Evolutionary conservation across 305 asterid genomes (phyloP).

Genomic region (Petunia hybrid): DNA sequence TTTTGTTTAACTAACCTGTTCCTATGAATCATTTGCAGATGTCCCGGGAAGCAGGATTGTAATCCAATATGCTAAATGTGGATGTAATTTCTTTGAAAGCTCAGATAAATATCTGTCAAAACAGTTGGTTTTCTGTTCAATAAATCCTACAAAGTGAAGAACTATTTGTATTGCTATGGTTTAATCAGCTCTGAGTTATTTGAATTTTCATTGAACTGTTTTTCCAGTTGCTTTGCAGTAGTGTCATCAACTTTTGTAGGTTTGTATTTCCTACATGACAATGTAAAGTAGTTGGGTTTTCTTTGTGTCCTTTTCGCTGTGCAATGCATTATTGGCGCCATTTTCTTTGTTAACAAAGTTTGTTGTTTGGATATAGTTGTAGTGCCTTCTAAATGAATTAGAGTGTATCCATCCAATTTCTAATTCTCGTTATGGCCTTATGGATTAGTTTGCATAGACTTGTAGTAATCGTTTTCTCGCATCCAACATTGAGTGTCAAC

Average conservation of each 20-base stretch:
- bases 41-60: background rate
- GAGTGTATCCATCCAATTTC: too few relatives aligned
- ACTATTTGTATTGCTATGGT: background rate
- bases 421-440: too few relatives aligned
- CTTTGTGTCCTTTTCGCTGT: too few relatives aligned
- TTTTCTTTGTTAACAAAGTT: too few relatives aligned
- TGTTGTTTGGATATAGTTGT: too few relatives aligned
- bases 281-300: too few relatives aligned
- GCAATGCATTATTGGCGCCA: too few relatives aligned
- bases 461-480: too few relatives aligned
- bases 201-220: background rate
- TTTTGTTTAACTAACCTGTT: background rate
- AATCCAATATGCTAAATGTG: background rate
- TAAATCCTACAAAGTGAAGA: slow-evolving; percentile 18
- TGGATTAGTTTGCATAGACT: too few relatives aligned
- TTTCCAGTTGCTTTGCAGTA: background rate
- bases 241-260: background rate
- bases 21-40: slow-evolving; percentile 19
- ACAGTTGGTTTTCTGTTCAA: background rate
- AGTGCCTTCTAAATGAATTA: too few relatives aligned
- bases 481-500: too few relatives aligned
- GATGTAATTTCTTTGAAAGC: slow-evolving; percentile 20
- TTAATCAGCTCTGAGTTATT: background rate
- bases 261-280: background rate
- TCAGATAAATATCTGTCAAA: slow-evolving; percentile 12